Conservation (phyloP, 306 rosid genomes). For the Dryas drummondii region DNA sequence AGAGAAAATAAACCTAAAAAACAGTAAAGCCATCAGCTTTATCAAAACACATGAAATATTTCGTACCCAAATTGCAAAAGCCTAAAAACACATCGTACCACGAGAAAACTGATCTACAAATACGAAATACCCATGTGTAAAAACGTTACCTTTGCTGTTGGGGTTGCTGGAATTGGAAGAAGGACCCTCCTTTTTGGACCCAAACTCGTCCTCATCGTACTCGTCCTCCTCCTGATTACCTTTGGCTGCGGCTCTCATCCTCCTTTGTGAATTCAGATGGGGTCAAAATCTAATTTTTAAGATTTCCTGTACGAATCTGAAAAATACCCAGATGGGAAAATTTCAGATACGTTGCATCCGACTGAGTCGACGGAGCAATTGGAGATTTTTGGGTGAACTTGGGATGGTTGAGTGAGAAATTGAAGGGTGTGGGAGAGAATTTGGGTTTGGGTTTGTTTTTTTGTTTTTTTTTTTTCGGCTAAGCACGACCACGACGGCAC, state of each 20-base stretch:
- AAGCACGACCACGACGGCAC: not conserved
- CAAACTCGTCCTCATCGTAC: conserved; percentile 81
- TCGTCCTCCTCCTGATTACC: conserved; percentile 79
- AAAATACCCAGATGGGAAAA: conserved; percentile 14
- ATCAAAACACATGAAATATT: not conserved
- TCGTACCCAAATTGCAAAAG: conserved; percentile 5
- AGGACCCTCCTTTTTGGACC: conserved; percentile 63
- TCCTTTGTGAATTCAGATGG: conserved; percentile 19
- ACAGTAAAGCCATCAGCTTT: not conserved
- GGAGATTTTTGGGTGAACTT: not conserved
- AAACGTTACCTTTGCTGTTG: conserved; percentile 57
- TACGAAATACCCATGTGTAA: conserved; percentile 2
- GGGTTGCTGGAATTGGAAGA: conserved; percentile 57
- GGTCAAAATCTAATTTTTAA: conserved; percentile 4
- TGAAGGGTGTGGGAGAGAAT: not conserved
- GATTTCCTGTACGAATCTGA: conserved; percentile 15
- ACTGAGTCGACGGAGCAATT: not conserved
- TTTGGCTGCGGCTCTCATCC: conserved; percentile 78
- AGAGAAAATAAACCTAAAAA: not conserved
- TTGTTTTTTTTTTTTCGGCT: not conserved
- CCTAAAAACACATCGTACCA: not conserved
- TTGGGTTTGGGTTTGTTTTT: not conserved
- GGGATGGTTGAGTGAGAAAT: not conserved
- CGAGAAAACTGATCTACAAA: conserved; percentile 45
- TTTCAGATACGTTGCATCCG: conserved; percentile 13